Conservation (phyloP, 305 asterid species). For the Fraxinus greggii region DNA sequence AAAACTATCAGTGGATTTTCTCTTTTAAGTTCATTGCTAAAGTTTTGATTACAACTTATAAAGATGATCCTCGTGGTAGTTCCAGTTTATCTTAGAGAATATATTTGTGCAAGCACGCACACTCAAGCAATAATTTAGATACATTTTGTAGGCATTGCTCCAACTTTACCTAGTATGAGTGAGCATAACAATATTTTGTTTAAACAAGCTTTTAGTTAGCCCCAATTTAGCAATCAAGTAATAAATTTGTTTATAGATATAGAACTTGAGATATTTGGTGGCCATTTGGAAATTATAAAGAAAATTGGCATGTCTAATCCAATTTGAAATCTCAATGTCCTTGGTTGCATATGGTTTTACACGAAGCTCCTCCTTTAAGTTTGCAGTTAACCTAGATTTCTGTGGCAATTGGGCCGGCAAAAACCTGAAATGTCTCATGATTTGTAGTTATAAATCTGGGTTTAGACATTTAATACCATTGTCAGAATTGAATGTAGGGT, state of each 20-base stretch:
- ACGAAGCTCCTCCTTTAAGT: not conserved
- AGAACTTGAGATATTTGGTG: not conserved
- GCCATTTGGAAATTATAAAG: not conserved
- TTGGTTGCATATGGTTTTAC: not conserved
- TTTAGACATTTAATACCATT: not conserved
- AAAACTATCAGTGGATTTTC: slow-evolving; percentile 7
- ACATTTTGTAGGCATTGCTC: not conserved
- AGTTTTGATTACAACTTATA: not conserved
- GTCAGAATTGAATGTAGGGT: not conserved
- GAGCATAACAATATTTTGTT: not conserved
- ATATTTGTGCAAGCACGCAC: not conserved
- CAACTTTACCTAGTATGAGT: not conserved
- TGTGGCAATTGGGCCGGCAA: not conserved
- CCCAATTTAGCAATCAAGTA: not conserved
- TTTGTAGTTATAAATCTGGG: not conserved
- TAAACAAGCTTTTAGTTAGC: not conserved
- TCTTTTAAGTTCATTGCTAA: not conserved
- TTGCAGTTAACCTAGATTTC: not conserved
- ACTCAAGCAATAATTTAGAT: not conserved
- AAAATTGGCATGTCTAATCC: not conserved
- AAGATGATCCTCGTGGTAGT: not conserved
- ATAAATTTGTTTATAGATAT: not conserved
- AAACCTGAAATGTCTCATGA: not conserved
- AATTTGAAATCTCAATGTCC: not conserved
- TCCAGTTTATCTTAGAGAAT: not conserved